phyloP scores from a whole-genome alignment of 1,139 yeast genomes.

The Nakaseomyces uthaithaninus region DNA sequence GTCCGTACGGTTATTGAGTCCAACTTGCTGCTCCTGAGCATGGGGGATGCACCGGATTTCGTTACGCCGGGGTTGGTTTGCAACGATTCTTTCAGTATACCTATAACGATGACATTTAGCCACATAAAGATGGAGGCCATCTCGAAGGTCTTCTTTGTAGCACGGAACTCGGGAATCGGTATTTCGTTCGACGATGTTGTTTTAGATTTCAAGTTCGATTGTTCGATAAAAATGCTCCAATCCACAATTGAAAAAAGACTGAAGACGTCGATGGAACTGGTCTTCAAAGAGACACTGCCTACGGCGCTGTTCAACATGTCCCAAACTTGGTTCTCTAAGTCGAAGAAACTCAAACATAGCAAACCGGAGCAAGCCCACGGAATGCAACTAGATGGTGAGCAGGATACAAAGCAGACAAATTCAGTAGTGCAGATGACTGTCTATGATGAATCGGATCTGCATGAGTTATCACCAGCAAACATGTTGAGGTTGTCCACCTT shows the following conservation, averaged over 20 bases:
- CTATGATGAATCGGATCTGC: slow-evolving; percentile 25
- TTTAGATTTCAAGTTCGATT: slow-evolving; percentile 31
- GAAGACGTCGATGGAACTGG: slow-evolving; percentile 28
- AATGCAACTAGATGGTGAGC: not conserved
- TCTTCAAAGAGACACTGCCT: slow-evolving; percentile 32
- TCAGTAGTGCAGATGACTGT: slow-evolving; percentile 4
- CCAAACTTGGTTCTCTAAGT: slow-evolving; percentile 26
- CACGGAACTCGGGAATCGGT: slow-evolving; percentile 28
- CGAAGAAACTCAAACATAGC: slow-evolving; percentile 9
- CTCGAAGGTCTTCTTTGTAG: slow-evolving; percentile 28
- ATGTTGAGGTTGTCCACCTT: slow-evolving; percentile 64
- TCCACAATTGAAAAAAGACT: slow-evolving; percentile 31
- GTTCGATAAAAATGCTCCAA: slow-evolving; percentile 31
- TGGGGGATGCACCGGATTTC: slow-evolving; percentile 26
- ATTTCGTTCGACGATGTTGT: slow-evolving; percentile 33
- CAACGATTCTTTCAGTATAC: slow-evolving; percentile 32
- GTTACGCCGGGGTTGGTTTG: slow-evolving; percentile 29
- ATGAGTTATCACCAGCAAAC: slow-evolving; percentile 56
- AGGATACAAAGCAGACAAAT: not conserved
- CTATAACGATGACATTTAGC: slow-evolving; percentile 31
- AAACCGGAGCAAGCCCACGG: not conserved
- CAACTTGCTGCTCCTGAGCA: slow-evolving; percentile 26
- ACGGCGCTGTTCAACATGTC: slow-evolving; percentile 31
- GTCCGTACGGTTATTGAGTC: slow-evolving; percentile 32
- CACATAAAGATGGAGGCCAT: slow-evolving; percentile 31